These are phyloP conservation scores for Gelatoporia subvermispora DNA, from an alignment of 768 basidiomycete species.

Conservation along the genomic window DNA sequence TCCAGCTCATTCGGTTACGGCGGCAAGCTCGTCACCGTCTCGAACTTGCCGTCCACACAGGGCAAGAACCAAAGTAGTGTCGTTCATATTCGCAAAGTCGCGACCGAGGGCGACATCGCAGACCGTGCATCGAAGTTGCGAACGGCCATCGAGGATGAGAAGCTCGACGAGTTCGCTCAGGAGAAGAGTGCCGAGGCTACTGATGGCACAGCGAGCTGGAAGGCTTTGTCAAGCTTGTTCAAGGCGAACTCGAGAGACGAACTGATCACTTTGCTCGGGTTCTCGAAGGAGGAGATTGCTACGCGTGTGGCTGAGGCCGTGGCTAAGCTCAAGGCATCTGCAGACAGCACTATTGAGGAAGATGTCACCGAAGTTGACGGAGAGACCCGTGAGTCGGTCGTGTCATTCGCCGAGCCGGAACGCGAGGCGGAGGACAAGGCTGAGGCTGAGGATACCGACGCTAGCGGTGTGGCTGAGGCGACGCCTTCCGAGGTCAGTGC, in stretches of 20 bases:
- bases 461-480: conserved; percentile 39
- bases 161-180: conserved; percentile 66
- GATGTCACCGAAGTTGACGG: conserved; percentile 28
- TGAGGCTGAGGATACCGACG: conserved; percentile 29
- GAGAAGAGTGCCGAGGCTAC: conserved; percentile 34
- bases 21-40: conserved; percentile 77
- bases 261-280: conserved; percentile 84
- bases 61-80: conserved; percentile 81
- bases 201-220: conserved; percentile 63
- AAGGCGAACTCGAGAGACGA: conserved; percentile 86
- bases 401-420: conserved; percentile 81
- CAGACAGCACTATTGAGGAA: conserved; percentile 27
- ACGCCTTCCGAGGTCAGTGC: conserved; percentile 74
- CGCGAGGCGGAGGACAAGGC: conserved; percentile 41
- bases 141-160: conserved; percentile 50
- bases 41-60: conserved; percentile 64
- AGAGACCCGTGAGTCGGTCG: conserved; percentile 58
- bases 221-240: conserved; percentile 84
- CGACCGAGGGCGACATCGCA: conserved; percentile 71
- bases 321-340: conserved; percentile 56
- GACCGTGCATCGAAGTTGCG: conserved; percentile 69
- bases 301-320: conserved; percentile 78
- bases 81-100: conserved; percentile 73
- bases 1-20: conserved; percentile 88
- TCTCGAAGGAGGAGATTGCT: conserved; percentile 83